phyloP scores from a whole-genome alignment of 441 rosid genomes.

The Geranium incanum region DNA sequence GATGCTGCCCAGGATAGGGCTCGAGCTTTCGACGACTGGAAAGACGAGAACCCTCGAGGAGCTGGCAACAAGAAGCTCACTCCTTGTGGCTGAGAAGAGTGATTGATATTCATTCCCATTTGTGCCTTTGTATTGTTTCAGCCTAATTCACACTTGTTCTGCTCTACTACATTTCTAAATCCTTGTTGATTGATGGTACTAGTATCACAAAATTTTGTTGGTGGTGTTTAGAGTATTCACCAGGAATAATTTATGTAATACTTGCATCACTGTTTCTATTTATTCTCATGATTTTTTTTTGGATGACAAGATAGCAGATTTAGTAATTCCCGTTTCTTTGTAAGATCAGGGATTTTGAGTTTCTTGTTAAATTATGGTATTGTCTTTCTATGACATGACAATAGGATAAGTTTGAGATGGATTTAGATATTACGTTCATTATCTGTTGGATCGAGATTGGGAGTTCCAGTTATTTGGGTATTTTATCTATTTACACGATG shows the following conservation, averaged over 20 bases:
- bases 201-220: background rate
- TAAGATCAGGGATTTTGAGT: no score
- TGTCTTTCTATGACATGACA: no score
- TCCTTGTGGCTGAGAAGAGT: conserved; percentile 60
- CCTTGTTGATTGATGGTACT: background rate
- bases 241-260: background rate
- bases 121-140: background rate
- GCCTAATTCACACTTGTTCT: conserved; percentile 5
- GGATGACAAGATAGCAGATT: no score
- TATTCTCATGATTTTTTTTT: no score
- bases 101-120: no score
- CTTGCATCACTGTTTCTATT: background rate
- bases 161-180: background rate
- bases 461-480: no score
- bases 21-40: conserved; percentile 91
- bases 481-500: no score
- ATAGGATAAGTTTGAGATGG: no score
- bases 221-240: background rate
- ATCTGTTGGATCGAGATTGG: no score
- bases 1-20: conserved; percentile 68
- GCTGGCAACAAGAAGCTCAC: conserved; percentile 96
- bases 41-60: conserved; percentile 94
- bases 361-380: no score
- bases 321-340: no score
- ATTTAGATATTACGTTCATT: no score